phyloP scores from a whole-genome alignment of 2,329 filamentous ascomycete species.

The Xylariaceae sp. region DNA sequence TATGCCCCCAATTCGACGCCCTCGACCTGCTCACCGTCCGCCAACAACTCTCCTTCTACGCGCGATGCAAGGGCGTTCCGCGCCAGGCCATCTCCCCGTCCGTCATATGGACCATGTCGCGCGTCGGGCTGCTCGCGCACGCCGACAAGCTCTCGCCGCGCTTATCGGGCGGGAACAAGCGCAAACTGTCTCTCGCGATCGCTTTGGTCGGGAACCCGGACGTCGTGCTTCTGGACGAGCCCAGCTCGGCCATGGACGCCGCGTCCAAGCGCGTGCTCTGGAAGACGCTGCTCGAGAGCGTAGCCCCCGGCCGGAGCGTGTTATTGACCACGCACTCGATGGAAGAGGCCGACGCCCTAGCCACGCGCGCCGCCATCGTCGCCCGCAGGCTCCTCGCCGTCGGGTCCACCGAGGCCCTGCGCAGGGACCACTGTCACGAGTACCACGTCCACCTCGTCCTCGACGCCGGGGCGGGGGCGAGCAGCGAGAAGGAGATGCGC shows the following conservation, averaged over 20 bases:
- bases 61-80: constrained; percentile 65
- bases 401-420: constrained; percentile 23
- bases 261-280: constrained; percentile 67
- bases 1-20: constrained; percentile 69
- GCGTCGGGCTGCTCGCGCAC: constrained; percentile 61
- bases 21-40: constrained; percentile 70
- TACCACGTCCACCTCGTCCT: constrained; percentile 27
- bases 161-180: constrained; percentile 71
- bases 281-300: constrained; percentile 60
- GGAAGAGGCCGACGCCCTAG: constrained; percentile 75
- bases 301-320: constrained; percentile 61
- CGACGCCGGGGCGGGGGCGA: constrained; percentile 19
- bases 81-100: too few relatives aligned
- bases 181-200: constrained; percentile 68
- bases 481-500: constrained; percentile 9
- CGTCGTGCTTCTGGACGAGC: constrained; percentile 70
- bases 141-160: constrained; percentile 37
- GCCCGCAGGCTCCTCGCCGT: constrained; percentile 22
- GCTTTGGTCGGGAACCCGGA: constrained; percentile 70
- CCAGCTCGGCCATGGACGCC: constrained; percentile 69
- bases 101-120: constrained; percentile 54
- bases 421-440: constrained; percentile 25
- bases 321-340: constrained; percentile 74
- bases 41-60: constrained; percentile 70
- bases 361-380: constrained; percentile 59